Conservation (phyloP, 768 basidiomycete genomes). For the Boletus eberwhitei region DNA sequence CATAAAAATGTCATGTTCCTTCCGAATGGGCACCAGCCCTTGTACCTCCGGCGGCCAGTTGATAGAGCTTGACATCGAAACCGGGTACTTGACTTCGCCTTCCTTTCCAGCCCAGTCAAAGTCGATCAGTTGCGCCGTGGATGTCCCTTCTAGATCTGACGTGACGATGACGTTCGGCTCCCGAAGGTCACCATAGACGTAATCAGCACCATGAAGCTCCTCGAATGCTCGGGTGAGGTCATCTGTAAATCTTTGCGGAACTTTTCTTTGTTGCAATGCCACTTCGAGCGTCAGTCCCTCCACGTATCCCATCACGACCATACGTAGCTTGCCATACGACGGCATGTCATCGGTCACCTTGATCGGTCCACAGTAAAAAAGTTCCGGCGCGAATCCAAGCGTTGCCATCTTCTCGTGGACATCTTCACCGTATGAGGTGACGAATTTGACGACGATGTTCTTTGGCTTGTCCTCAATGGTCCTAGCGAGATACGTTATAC, state of each 20-base stretch:
- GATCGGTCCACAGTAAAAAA: slow-evolving; percentile 31
- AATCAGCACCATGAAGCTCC: slow-evolving; percentile 28
- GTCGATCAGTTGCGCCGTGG: background rate
- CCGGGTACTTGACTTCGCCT: background rate
- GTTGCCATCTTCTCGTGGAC: slow-evolving; percentile 34
- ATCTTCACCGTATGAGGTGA: slow-evolving; percentile 29
- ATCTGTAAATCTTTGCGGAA: slow-evolving; percentile 11
- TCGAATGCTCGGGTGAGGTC: slow-evolving; percentile 20
- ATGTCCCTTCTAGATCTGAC: background rate
- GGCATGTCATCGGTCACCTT: slow-evolving; percentile 1
- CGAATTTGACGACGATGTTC: slow-evolving; percentile 38
- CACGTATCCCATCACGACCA: slow-evolving; percentile 41
- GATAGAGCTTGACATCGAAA: background rate
- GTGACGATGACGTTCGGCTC: slow-evolving; percentile 32
- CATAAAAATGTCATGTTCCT: slow-evolving; percentile 17
- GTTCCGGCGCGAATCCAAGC: slow-evolving; percentile 25
- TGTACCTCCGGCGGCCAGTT: background rate
- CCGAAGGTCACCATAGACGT: slow-evolving; percentile 39
- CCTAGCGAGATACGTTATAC: slow-evolving; percentile 25
- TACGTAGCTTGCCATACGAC: slow-evolving; percentile 18
- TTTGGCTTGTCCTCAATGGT: background rate
- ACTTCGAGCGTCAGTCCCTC: slow-evolving; percentile 9
- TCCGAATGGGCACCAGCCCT: background rate
- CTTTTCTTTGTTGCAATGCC: background rate
- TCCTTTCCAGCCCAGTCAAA: slow-evolving; percentile 1